Conservation (phyloP, 768 basidiomycete species). For the Boletellus ananas region DNA sequence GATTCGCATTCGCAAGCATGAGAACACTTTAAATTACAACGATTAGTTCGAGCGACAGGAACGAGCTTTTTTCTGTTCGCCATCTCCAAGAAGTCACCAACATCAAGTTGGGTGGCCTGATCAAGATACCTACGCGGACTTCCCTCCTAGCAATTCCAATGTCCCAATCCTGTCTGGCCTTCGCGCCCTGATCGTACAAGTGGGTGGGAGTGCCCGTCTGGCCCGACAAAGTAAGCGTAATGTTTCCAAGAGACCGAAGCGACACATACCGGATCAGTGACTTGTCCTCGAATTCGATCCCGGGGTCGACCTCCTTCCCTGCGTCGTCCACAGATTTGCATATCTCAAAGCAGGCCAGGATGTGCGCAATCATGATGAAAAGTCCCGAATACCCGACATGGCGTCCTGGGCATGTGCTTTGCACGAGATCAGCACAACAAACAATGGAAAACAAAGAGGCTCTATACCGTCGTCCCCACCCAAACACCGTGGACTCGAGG, state of each 20-base stretch:
- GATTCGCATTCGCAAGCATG: too few species aligned
- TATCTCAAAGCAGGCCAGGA: conserved; percentile 1
- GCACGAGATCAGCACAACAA: background rate
- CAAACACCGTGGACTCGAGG: background rate
- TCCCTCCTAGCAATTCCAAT: background rate
- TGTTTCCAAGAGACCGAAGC: background rate
- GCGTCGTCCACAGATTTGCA: background rate
- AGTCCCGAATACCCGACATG: background rate
- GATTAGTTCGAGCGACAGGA: too few species aligned
- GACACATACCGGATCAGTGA: background rate
- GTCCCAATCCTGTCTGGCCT: background rate
- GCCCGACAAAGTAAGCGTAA: background rate
- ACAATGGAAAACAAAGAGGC: too few species aligned
- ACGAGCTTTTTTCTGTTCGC: too few species aligned
- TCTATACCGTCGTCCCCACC: background rate
- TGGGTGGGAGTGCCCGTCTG: background rate
- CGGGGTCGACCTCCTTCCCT: background rate
- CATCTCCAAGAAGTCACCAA: too few species aligned
- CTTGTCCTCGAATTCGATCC: background rate
- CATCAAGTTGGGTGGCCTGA: too few species aligned
- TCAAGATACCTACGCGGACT: too few species aligned
- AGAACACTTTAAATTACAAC: too few species aligned
- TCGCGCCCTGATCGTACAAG: background rate
- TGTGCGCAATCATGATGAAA: conserved; percentile 1
- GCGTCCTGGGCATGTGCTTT: background rate